Percentiles rank a stretch among this genome's conserved stretches.
These are phyloP conservation scores for Pseudopediastrum boryanum DNA, from an alignment of 139 green algal species.

Conservation along the genomic window DNA sequence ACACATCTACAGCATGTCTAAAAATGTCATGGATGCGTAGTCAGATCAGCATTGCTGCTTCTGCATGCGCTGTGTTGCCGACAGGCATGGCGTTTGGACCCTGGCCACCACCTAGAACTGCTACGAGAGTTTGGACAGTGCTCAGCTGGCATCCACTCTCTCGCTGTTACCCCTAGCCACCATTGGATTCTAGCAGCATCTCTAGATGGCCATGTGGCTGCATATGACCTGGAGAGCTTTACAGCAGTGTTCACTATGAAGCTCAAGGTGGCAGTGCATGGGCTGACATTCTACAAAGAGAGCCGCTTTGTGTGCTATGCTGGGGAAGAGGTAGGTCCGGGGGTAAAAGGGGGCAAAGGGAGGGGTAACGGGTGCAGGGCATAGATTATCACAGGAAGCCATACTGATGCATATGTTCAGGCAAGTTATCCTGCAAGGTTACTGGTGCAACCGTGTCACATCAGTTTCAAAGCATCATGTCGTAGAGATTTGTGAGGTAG, in stretches of 20 bases:
- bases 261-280: too few species aligned
- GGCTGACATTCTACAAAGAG: too few species aligned
- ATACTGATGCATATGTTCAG: too few species aligned
- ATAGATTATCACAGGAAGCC: not conserved
- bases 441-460: too few species aligned
- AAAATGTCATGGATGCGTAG: too few species aligned
- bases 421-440: too few species aligned
- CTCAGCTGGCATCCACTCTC: slow-evolving; percentile 24
- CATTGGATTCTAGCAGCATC: slow-evolving; percentile 23
- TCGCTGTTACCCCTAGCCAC: not conserved
- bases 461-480: too few species aligned
- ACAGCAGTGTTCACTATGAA: slow-evolving; percentile 27
- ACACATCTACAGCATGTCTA: too few species aligned
- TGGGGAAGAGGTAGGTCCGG: not conserved
- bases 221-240: slow-evolving; percentile 18
- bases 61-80: not conserved
- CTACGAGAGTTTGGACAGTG: not conserved
- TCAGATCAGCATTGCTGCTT: too few species aligned
- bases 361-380: not conserved
- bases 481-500: too few species aligned
- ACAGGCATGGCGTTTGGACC: slow-evolving; percentile 25
- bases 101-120: not conserved
- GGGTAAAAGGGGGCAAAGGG: not conserved
- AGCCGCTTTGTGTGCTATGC: too few species aligned
- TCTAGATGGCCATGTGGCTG: slow-evolving; percentile 29